Evolutionary conservation across 2,329 filamentous ascomycete species (phyloP).

Genomic region (Penicillium sp.): DNA sequence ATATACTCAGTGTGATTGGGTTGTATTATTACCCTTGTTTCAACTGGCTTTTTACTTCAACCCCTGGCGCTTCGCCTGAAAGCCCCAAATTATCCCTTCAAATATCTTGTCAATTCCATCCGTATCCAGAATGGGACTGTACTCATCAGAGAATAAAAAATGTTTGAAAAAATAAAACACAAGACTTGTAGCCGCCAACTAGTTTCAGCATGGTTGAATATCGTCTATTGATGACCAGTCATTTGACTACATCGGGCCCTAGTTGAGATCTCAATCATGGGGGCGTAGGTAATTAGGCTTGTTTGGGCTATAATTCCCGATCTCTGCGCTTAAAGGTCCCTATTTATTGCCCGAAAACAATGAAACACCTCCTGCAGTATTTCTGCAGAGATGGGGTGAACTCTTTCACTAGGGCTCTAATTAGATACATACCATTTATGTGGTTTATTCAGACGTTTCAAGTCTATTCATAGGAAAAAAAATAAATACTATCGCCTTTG

Average conservation of each 20-base stretch:
- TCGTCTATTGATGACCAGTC: slow-evolving; percentile 12
- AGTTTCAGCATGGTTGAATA: slow-evolving; percentile 16
- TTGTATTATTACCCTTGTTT: not conserved
- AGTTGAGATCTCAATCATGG: slow-evolving; percentile 6
- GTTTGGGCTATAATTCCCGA: slow-evolving; percentile 4
- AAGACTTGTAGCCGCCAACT: slow-evolving; percentile 2
- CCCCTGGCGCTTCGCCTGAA: not conserved
- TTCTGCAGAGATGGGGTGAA: not conserved
- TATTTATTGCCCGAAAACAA: not conserved
- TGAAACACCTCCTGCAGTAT: slow-evolving; percentile 14
- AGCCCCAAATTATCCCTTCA: not conserved
- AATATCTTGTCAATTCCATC: not conserved
- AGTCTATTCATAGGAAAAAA: slow-evolving; percentile 11
- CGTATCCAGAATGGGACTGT: not conserved
- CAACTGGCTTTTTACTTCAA: not conserved
- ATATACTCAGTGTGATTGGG: not conserved
- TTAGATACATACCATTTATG: not conserved
- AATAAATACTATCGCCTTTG: not conserved
- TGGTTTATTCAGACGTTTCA: slow-evolving; percentile 2
- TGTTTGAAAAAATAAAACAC: not conserved
- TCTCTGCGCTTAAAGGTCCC: slow-evolving; percentile 13
- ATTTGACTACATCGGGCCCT: not conserved
- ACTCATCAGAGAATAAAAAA: not conserved
- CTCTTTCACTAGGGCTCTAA: not conserved
- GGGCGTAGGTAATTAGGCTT: not conserved